Conservation (phyloP, 2,329 filamentous ascomycete species). For the Botrytis fragariae region DNA sequence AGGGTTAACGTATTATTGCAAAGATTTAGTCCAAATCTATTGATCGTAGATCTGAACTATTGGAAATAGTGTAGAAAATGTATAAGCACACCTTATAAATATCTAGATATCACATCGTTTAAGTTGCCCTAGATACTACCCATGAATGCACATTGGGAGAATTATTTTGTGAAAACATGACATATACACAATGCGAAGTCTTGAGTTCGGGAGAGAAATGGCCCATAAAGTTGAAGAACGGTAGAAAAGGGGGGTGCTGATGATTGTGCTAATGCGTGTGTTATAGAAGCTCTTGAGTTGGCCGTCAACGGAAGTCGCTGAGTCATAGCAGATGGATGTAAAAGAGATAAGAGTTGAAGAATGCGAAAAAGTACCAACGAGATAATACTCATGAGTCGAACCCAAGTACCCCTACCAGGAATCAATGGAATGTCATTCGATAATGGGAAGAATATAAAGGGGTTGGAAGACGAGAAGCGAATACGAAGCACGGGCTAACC, state of each 20-base stretch:
- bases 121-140: not conserved
- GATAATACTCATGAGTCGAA: not conserved
- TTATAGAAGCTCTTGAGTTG: not conserved
- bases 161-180: not conserved
- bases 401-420: not conserved
- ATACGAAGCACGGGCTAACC: not conserved
- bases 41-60: not conserved
- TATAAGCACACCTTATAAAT: not conserved
- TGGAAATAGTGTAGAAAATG: rapidly evolving
- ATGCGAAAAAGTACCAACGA: not conserved
- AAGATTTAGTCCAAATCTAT: rapidly evolving
- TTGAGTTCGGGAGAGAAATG: not conserved
- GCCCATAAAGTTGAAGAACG: not conserved
- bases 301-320: not conserved
- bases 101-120: not conserved
- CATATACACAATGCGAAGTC: too few relatives aligned
- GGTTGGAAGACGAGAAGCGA: not conserved
- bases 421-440: not conserved
- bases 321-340: not conserved
- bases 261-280: not conserved
- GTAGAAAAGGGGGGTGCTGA: not conserved
- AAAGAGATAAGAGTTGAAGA: not conserved
- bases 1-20: not conserved
- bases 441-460: not conserved
- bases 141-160: not conserved